Evolutionary conservation across 192 early-diverging fungal genomes (phyloP), one percentile per base, ranked within the genome.

Genomic region (Gigaspora rosea): DNA sequence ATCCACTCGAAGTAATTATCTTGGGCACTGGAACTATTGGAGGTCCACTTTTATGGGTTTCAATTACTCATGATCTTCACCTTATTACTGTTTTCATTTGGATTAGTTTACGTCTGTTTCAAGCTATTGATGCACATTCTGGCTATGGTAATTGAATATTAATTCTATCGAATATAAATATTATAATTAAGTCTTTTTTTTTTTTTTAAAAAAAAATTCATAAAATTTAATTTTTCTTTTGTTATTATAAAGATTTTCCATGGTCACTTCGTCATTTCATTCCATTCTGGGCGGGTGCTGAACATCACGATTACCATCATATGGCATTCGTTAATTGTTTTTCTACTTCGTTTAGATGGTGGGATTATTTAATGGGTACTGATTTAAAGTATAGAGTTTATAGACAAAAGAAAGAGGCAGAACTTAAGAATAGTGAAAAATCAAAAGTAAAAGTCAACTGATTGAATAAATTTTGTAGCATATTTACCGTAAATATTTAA

Each of bases 261-360:
- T 97, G 95, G 95, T 94, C 92, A 35, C 86, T 96, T 77, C 92
- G 91, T 77, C 88, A 95, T 86, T 90, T 88, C 51, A 27, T 95
- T 54, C 94, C 94, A 20, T 92, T 96, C 82, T 96, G 95, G 95
- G 93, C 94, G 2, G 95, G 95, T 13, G 89, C 94, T 15, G 94
- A 95, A 76, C 95, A 95, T 82, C 96, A 98, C 79, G 96, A 98
- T 80, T 95, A 92, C 81, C 96, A 98, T 82, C 96, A 98, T 82
- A 86, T 88, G 78, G 87, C 90, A 18, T 92, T 94, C 78, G 86
- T 91, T 51, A 91, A 90, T 75, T 93, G 91, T 87, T 95, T 93
- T 79, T 90, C 92, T 20, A 91, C 92, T 59, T 90, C 89, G 62
- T 97, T 97, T 90, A 85, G 94, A 52, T 92, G 91, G 90, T 95